Base-by-base conservation (phyloP, 1,284 basidiomycete species). In the Amylostereum areolatum region DNA sequence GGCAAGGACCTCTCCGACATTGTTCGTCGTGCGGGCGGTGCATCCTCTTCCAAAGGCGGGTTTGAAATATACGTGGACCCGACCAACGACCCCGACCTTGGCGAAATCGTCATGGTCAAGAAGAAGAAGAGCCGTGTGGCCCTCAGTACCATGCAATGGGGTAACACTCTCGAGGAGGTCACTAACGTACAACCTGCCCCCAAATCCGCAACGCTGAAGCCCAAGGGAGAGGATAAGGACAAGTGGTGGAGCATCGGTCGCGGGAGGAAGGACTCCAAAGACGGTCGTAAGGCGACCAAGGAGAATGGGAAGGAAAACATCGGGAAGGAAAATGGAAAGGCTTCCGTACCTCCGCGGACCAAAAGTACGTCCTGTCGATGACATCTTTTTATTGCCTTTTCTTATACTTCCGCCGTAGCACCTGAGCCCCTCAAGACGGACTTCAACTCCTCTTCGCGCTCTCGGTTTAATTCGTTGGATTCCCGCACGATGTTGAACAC, bases 211-310 rank as follows among this genome's bases (percentile, higher is more conserved):
- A 57, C 55, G 35, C 57, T 74, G 46, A 78, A 76, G 61, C 63
- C 70, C 44, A 83, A 85, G 69, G 69, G 65, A 28, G 78, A 81
- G 48, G 80, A 80, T 56, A 80, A 76, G 62, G 76, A 77, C 59
- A 85, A 81, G 63, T 89, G 86, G 84, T 89, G 87, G 86, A 88
- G 77, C 52, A 81, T 89, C 53, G 80, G 83, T 4, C 69, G 83
- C 10, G 81, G 82, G 11, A 69, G 81, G 57, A 85, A 81, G 57
- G 85, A 87, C 52, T 80, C 80, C 3, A 83, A 81, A 57, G 77
- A 76, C 41, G 33, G 33, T n/a, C 8, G n/a, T 50, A 57, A 59
- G 51, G 51, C 42, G 6, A 44, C 49, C 46, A 62, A 65, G 52
- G 62, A 64, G 45, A 71, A 76, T 53, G 66, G 62, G 9, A 74